Evolutionary conservation across 345 rosid species (phyloP).

Genomic region (Turnera subulata): DNA sequence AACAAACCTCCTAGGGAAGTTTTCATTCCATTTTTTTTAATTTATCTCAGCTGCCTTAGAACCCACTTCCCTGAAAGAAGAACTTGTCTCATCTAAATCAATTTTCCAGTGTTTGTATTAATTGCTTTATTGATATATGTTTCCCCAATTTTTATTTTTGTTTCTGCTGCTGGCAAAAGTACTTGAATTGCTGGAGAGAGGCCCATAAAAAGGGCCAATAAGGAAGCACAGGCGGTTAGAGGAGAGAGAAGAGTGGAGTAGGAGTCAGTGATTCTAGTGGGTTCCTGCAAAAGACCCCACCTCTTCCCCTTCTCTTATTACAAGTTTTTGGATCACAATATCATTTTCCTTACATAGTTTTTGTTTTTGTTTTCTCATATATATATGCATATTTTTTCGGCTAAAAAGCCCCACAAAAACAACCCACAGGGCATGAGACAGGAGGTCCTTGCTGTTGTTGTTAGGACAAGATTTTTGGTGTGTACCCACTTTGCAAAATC

Average conservation of each 20-base stretch:
- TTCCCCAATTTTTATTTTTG: constrained; percentile 4
- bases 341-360: constrained; percentile 1
- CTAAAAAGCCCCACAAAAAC: constrained; percentile 27
- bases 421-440: constrained; percentile 34
- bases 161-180: constrained; percentile 14
- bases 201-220: constrained; percentile 55
- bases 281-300: constrained; percentile 51
- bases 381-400: constrained; percentile 7
- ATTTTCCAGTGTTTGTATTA: constrained; percentile 24
- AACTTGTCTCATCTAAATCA: constrained; percentile 21
- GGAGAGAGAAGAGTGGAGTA: constrained; percentile 50
- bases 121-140: constrained; percentile 7
- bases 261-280: constrained; percentile 77
- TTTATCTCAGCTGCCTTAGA: neutral
- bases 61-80: constrained; percentile 17
- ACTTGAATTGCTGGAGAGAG: constrained; percentile 38
- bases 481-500: constrained; percentile 30
- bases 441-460: constrained; percentile 22
- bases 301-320: constrained; percentile 12
- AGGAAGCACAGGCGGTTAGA: constrained; percentile 76
- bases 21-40: neutral
- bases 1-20: neutral
- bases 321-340: neutral
- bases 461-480: constrained; percentile 52
- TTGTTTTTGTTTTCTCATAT: constrained; percentile 4